Base-by-base conservation (phyloP, 257 asterid genomes). In the Nicotiana sylvestris region DNA sequence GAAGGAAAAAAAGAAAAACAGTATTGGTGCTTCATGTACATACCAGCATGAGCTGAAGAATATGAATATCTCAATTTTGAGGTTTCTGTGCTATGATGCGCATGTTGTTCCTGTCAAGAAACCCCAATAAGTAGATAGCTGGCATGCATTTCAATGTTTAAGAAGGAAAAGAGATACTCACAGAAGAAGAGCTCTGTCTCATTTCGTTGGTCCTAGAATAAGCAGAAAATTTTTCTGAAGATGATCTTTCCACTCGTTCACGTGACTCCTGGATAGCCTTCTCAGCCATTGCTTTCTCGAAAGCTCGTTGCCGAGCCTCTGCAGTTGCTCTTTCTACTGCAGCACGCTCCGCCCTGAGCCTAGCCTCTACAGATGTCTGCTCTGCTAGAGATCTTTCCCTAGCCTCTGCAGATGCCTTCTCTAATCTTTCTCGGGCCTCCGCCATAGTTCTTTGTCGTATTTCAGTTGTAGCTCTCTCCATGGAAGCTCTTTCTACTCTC, bases 221-320 rank as follows among this genome's bases (percentile, higher is more conserved):
- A 76, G 85, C 90, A 66, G 90, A 88, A 87, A 91, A 86, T 84
- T 90, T 92, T 82, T 89, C 93, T 67, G 91, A 81, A 68, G 84
- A 82, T 70, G 89, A 81, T 91, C 84, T 89, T 82, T 90, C 94
- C 35, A 88, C 88, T 69, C 83, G 90, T 78, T 74, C 91, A 29
- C 80, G 86, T 69, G 81, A 68, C 78, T 85, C 91, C 67, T 80
- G 70, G 46, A 85, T 78, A 86, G 90, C 81, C 83, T 85, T 92
- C 72, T 87, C 91, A 82, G 90, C 88, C 93, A 87, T 89, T 78
- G 89, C 85, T 86, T 91, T 94, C 85, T 89, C 92, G 81, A 91
- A 86, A 89, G 97, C 97, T 84, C 97, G 90, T 60, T 89, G 96
- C 5, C 94, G 88, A 86, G 98, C 97, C 92, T 94, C 99, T 83